Evolutionary conservation across 345 rosid genomes (phyloP).

Genomic region (Melaleuca quinquenervia): DNA sequence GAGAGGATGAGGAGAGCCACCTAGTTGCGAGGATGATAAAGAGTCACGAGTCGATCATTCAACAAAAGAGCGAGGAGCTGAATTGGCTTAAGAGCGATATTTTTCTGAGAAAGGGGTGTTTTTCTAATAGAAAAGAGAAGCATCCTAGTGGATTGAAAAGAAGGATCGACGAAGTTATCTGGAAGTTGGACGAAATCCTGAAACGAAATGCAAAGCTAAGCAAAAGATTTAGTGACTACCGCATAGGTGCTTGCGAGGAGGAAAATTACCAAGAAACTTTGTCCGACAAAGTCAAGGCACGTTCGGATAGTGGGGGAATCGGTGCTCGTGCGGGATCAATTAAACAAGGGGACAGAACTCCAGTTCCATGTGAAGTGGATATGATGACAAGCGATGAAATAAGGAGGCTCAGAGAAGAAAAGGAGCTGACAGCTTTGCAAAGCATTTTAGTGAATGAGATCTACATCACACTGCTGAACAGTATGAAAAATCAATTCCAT

Average conservation of each 20-base stretch:
- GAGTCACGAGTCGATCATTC: conserved; percentile 53
- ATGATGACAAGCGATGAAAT: not conserved
- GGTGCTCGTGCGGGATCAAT: not conserved
- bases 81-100: conserved; percentile 9
- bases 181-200: conserved; percentile 26
- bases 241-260: not conserved
- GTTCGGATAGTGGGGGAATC: not conserved
- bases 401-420: conserved; percentile 17
- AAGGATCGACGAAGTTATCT: conserved; percentile 27
- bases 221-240: not conserved
- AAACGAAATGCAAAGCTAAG: conserved; percentile 13
- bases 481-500: conserved; percentile 10
- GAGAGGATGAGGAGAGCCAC: conserved; percentile 11
- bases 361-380: not conserved
- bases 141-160: conserved; percentile 12
- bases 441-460: conserved; percentile 23
- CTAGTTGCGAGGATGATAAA: conserved; percentile 33
- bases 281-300: not conserved
- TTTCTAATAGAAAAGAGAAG: conserved; percentile 12
- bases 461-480: conserved; percentile 21
- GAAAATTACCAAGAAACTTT: not conserved
- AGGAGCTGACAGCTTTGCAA: conserved; percentile 25
- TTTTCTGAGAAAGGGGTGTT: conserved; percentile 1
- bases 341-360: not conserved
- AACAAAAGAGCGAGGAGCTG: conserved; percentile 33